Evolutionary conservation across 1,139 yeast species (phyloP), one percentile per base, ranked within the genome.

Genomic region (Taphrina wiesneri): DNA sequence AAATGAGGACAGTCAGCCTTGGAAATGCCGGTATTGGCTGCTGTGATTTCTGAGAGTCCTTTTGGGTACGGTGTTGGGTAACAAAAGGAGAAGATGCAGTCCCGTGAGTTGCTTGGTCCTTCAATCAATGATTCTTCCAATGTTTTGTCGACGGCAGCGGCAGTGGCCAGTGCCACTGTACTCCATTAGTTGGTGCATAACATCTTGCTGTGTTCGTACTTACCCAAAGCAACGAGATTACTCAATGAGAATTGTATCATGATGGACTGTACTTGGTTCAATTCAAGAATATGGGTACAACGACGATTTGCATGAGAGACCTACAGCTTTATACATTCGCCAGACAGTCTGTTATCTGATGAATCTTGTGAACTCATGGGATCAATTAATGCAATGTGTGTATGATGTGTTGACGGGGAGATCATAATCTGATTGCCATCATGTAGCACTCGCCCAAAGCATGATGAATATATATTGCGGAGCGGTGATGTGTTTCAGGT

Each of bases 51-150:
- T 5, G 11, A 2, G 13, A 45, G 49, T 17, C 49, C 49, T 9
- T 45, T 45, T 21, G 49, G 49, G 13, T 7, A 2, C 17, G 54
- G 34, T 6, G 36, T 17, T 17, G 54, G 54, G 17, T 28, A 49
- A 28, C 54, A 49, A 39, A 49, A 28, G 2, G 54, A 49, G 26
- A 49, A 49, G 54, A 49, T 30, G 36, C 54, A 49, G 26, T 49
- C 54, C 1, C 54, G 36, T 17, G 36, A 15, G 15, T 25, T 17
- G 54, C 34, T 26, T 2, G 54, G 49, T 23, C 28, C 49, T 6
- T 45, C 49, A 11, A 45, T 45, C 49, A 23, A 21, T 9, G 49
- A 45, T 1, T 45, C 49, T n/a, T 21, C 54, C 7, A 49, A 26
- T 6, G 6, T n/a, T 6, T 25, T 30, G 23, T 49, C 54, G 7